Evolutionary conservation across 75 land plant genomes (phyloP), one percentile per base, ranked within the genome.

Genomic region (Pinus tabuliformis): DNA sequence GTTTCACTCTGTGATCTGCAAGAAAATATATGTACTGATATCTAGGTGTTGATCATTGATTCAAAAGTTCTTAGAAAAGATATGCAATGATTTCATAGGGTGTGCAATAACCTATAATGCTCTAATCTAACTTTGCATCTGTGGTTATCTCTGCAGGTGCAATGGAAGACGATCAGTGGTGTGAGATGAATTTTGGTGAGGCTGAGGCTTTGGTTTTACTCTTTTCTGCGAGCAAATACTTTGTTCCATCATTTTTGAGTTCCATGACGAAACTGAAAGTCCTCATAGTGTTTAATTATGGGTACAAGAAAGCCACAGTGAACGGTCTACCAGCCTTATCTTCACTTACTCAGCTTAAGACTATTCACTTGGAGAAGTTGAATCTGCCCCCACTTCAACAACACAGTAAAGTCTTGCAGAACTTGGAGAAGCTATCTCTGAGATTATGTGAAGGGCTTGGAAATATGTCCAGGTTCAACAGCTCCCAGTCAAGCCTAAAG

Each of bases 151-250:
- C 22, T 75, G 30, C 58, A 89, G 89, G 89, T 28, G 89, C 84
- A 33, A 86, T 84, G 89, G 77, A 68, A 26, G 81, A 78, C 59
- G 80, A 75, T 33, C 82, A 84, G 59, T 89, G 91, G 91, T 77
- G 59, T 6, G 54, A 62, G 1, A 84, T 89, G 89, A 33, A 73
- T 6, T 84, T 84, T 30, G 87, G 87, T 17, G 76, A 82, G 30
- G 80, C 89, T n/a, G 89, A 89, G 77, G 91, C 87, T 20, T 84
- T 89, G 33, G 73, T 89, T 17, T 64, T 87, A 20, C 82, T 80
- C 71, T 86, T 84, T 33, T 76, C 83, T 5, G 78, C 89, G 4
- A 65, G 24, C 16, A 74, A 57, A 17, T 89, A 82, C 73, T 83
- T 75, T 73, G 57, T 89, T 52, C 89, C 89, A 63, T 81, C 89